phyloP scores from a whole-genome alignment of 306 rosid genomes.

The Ormosia emarginata region DNA sequence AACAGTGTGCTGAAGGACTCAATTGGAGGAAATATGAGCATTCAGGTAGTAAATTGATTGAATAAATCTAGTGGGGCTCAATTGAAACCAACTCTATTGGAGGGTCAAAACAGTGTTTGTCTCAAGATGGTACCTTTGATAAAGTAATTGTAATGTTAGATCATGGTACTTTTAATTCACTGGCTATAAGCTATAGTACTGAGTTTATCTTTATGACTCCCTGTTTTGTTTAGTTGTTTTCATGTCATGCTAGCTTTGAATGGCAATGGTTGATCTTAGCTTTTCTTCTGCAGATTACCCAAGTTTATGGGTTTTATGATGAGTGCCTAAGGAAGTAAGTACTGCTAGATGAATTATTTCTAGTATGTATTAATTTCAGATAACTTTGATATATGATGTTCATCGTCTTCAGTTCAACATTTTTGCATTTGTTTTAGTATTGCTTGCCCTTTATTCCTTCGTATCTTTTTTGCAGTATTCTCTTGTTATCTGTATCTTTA shows the following conservation, averaged over 20 bases:
- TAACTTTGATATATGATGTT: neutral
- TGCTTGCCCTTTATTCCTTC: neutral
- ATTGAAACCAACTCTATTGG: neutral
- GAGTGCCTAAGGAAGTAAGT: conserved; percentile 95
- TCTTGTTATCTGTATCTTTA: neutral
- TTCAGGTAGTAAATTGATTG: neutral
- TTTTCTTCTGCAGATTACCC: conserved; percentile 75
- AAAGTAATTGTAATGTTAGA: neutral
- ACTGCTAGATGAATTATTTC: conserved; percentile 21
- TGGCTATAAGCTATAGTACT: neutral
- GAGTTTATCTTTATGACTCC: neutral
- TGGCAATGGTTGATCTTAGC: conserved; percentile 22
- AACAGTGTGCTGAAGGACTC: neutral
- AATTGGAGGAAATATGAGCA: neutral
- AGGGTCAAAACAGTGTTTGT: neutral
- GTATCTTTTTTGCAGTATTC: neutral
- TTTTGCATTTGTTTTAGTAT: neutral
- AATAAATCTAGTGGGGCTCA: neutral
- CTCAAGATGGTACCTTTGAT: neutral
- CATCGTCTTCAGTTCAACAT: neutral
- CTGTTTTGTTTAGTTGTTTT: neutral
- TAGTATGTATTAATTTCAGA: neutral
- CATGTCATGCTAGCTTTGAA: neutral
- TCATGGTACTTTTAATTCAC: neutral
- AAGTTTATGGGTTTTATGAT: conserved; percentile 93